Percentiles rank a stretch among this genome's conserved stretches.
These are phyloP conservation scores for Phytophthora ohioensis DNA, from an alignment of 352 stramenopile species.

Conservation along the genomic window DNA sequence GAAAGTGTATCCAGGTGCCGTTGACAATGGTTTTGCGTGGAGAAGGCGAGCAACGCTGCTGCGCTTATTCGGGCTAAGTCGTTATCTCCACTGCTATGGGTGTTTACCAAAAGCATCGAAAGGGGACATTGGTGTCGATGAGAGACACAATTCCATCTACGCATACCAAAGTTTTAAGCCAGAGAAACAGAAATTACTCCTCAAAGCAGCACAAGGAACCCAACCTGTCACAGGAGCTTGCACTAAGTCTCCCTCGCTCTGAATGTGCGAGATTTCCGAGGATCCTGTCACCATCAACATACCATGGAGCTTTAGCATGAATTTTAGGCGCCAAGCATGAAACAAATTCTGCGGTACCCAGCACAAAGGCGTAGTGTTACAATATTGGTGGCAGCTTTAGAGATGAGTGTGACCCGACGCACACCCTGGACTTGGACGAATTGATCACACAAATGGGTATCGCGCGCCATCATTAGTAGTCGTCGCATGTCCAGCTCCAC, in stretches of 20 bases:
- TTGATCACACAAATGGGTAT: conserved; percentile 55
- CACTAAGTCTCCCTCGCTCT: conserved; percentile 61
- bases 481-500: conserved; percentile 58
- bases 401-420: conserved; percentile 52
- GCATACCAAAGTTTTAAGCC: background rate
- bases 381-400: conserved; percentile 25
- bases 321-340: background rate
- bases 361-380: conserved; percentile 44
- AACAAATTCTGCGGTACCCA: conserved; percentile 23
- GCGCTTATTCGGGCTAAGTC: conserved; percentile 54
- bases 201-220: background rate
- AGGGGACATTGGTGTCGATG: conserved; percentile 77
- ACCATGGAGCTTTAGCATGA: background rate
- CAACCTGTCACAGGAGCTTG: conserved; percentile 69
- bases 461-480: conserved; percentile 64
- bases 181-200: background rate
- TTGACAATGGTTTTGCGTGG: conserved; percentile 75
- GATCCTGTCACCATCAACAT: conserved; percentile 44
- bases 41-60: conserved; percentile 70
- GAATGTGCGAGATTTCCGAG: conserved; percentile 68
- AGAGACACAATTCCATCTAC: conserved; percentile 74
- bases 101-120: conserved; percentile 55
- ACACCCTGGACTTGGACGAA: conserved; percentile 72
- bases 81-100: conserved; percentile 35
- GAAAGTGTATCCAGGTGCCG: conserved; percentile 67